Evolutionary conservation across 2,329 filamentous ascomycete genomes (phyloP).

Genomic region (Mariannaea elegans): DNA sequence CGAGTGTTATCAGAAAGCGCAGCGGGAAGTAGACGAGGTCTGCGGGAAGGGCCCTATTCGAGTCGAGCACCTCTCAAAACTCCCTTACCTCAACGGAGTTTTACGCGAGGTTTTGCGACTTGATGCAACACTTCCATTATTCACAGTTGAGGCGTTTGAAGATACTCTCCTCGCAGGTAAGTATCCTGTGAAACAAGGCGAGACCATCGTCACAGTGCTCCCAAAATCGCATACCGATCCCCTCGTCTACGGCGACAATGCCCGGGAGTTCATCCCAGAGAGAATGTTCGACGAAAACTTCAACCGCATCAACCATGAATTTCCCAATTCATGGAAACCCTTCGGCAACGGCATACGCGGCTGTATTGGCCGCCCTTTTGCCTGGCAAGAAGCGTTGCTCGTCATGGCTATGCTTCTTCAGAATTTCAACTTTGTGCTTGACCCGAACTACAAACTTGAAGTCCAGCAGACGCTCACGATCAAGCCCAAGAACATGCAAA

Average conservation of each 20-base stretch:
- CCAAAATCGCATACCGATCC: constrained; percentile 67
- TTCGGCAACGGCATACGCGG: constrained; percentile 76
- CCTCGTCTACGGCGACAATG: constrained; percentile 70
- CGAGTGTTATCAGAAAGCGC: constrained; percentile 64
- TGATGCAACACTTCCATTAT: constrained; percentile 65
- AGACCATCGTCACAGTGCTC: constrained; percentile 59
- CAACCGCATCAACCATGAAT: constrained; percentile 66
- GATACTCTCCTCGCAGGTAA: constrained; percentile 66
- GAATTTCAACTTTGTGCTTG: constrained; percentile 73
- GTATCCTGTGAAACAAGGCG: constrained; percentile 63
- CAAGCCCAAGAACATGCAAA: constrained; percentile 70
- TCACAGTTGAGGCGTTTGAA: constrained; percentile 62
- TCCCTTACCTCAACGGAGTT: constrained; percentile 71
- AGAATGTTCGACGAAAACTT: constrained; percentile 76
- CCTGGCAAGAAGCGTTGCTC: constrained; percentile 75
- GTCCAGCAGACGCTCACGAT: constrained; percentile 65
- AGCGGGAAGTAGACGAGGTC: constrained; percentile 72
- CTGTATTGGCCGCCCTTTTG: constrained; percentile 77
- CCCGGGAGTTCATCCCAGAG: constrained; percentile 72
- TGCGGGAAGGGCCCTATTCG: constrained; percentile 65
- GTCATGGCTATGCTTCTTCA: constrained; percentile 71
- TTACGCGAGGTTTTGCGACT: constrained; percentile 73
- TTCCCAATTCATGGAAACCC: constrained; percentile 72
- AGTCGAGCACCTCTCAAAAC: constrained; percentile 67
- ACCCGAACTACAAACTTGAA: constrained; percentile 66